phyloP scores from a whole-genome alignment of 2,329 filamentous ascomycete genomes.

The Xylariaceae sp. region DNA sequence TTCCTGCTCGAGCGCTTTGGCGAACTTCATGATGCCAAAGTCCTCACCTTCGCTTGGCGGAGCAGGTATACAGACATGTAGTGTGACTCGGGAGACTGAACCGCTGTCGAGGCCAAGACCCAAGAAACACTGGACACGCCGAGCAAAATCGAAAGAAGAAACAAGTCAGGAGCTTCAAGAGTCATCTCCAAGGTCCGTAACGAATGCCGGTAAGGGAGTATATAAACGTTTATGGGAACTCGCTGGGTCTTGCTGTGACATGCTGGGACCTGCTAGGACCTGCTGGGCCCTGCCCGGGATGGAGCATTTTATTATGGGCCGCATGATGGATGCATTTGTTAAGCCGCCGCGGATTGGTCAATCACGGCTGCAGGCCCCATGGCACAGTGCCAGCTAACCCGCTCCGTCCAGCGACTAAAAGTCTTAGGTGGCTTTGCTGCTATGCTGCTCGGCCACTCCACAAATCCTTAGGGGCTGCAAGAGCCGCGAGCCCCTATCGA shows the following conservation, averaged over 20 bases:
- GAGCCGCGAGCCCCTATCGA: background rate
- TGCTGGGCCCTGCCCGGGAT: background rate
- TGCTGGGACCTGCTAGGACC: too few relatives aligned
- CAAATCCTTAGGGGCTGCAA: background rate
- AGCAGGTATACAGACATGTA: background rate
- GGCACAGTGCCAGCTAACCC: background rate
- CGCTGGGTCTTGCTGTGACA: background rate
- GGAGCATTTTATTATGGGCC: background rate
- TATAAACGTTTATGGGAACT: background rate
- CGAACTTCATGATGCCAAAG: slow-evolving; percentile 55
- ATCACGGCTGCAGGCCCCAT: background rate
- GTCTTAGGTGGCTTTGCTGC: background rate
- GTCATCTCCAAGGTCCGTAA: background rate
- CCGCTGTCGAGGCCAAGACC: background rate
- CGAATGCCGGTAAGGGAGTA: background rate
- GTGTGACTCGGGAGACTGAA: background rate
- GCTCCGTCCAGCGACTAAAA: background rate
- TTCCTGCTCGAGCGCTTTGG: slow-evolving; percentile 77
- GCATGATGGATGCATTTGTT: background rate
- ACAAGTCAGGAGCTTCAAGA: background rate
- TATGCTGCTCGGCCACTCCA: background rate
- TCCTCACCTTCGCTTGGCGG: background rate
- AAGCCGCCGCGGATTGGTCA: background rate
- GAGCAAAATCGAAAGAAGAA: background rate
- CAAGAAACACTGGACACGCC: background rate